Conservation (phyloP, 495 filamentous ascomycete genomes). For the Neurospora sublineolata region DNA sequence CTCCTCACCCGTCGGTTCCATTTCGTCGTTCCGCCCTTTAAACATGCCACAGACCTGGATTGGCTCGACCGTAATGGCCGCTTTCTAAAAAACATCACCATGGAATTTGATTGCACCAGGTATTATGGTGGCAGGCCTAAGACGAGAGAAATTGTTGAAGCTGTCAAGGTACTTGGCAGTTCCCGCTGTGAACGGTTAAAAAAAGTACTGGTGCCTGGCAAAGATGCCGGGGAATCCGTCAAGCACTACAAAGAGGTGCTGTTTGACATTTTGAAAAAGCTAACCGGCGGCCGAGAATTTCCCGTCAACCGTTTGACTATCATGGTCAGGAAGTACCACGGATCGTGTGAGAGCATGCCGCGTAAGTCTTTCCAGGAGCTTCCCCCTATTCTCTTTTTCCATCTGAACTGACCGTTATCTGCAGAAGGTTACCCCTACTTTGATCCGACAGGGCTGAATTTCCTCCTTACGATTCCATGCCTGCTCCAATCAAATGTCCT, state of each 20-base stretch:
- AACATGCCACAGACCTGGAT: neutral
- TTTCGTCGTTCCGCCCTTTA: neutral
- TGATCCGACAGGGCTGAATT: neutral
- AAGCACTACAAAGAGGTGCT: neutral
- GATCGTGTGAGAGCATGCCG: neutral
- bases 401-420: neutral
- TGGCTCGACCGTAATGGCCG: neutral
- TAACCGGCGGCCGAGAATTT: neutral
- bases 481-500: neutral
- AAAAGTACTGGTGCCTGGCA: neutral
- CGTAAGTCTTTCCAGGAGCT: neutral
- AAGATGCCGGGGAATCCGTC: neutral
- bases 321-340: neutral
- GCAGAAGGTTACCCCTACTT: neutral
- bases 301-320: neutral
- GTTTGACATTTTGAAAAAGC: rapidly evolving
- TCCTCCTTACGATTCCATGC: neutral
- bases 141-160: neutral
- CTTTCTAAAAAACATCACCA: neutral
- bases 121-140: neutral
- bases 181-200: neutral
- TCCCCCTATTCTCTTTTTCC: neutral
- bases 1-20: neutral
- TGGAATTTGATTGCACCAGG: neutral
- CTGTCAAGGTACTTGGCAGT: no score